phyloP scores from a whole-genome alignment of 257 asterid species.

The Solanum sejunctum region DNA sequence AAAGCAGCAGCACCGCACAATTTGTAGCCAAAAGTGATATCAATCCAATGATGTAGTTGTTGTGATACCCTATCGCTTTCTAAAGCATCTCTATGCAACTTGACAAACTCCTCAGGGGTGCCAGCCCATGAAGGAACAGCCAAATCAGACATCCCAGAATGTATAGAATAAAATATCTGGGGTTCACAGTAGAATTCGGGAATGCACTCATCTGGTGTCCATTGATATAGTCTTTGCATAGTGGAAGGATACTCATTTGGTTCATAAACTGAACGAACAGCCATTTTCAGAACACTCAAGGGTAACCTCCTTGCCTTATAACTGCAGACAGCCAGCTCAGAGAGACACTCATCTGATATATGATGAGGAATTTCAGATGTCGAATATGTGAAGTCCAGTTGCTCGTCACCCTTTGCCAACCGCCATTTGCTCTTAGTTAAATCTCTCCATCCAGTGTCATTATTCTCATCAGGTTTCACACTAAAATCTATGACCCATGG shows the following conservation, averaged over 20 bases:
- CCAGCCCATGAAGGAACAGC: slow-evolving; percentile 90
- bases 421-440: slow-evolving; percentile 96
- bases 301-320: slow-evolving; percentile 97
- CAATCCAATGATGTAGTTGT: slow-evolving; percentile 87
- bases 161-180: slow-evolving; percentile 60
- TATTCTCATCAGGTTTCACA: slow-evolving; percentile 59
- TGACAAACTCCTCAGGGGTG: slow-evolving; percentile 72
- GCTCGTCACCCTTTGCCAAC: slow-evolving; percentile 96
- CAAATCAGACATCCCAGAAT: slow-evolving; percentile 92
- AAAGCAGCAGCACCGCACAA: slow-evolving; percentile 89
- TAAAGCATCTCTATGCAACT: slow-evolving; percentile 76
- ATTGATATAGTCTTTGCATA: slow-evolving; percentile 91
- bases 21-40: slow-evolving; percentile 90
- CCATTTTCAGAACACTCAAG: slow-evolving; percentile 59
- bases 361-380: slow-evolving; percentile 97
- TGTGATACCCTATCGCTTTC: slow-evolving; percentile 65
- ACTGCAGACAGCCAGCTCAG: slow-evolving; percentile 99
- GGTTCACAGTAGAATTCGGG: slow-evolving; percentile 95
- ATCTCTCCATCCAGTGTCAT: slow-evolving; percentile 79
- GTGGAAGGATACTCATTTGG: slow-evolving; percentile 96
- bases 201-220: slow-evolving; percentile 99
- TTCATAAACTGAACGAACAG: slow-evolving; percentile 98
- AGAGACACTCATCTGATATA: slow-evolving; percentile 92
- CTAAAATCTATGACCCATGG: slow-evolving; percentile 95
- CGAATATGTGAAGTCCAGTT: slow-evolving; percentile 91